These are phyloP conservation scores for Nigrospora sphaerica DNA, from an alignment of 2,329 filamentous ascomycete species.

Conservation along the genomic window DNA sequence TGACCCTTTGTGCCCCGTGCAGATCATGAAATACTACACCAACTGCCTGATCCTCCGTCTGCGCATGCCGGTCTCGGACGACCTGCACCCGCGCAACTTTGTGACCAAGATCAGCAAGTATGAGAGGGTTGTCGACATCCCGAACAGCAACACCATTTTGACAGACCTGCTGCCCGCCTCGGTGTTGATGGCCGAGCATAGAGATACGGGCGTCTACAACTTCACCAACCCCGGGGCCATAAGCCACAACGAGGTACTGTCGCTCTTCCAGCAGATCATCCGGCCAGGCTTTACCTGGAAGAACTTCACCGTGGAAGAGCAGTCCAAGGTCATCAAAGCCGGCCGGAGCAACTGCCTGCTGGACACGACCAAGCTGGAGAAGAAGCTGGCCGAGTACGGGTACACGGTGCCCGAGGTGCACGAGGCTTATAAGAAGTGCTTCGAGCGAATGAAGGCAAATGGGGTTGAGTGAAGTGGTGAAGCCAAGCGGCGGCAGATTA, in stretches of 20 bases:
- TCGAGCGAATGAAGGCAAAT: constrained; percentile 54
- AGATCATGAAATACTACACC: constrained; percentile 55
- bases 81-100: constrained; percentile 59
- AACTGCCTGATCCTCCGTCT: constrained; percentile 58
- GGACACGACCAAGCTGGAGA: constrained; percentile 54
- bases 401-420: constrained; percentile 55
- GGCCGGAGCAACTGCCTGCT: constrained; percentile 60
- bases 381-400: constrained; percentile 52
- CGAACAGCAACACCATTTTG: constrained; percentile 62
- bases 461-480: constrained; percentile 36
- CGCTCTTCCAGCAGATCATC: constrained; percentile 56
- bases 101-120: constrained; percentile 64
- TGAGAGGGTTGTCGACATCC: constrained; percentile 58
- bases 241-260: constrained; percentile 62
- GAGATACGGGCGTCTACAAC: constrained; percentile 59
- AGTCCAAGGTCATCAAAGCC: constrained; percentile 61
- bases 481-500: too few species aligned
- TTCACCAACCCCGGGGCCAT: constrained; percentile 66
- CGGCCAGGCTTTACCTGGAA: constrained; percentile 54
- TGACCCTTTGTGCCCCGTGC: constrained; percentile 1
- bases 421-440: constrained; percentile 53
- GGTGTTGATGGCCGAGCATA: constrained; percentile 52
- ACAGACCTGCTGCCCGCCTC: constrained; percentile 56
- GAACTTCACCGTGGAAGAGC: constrained; percentile 61
- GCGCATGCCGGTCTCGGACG: constrained; percentile 63